Evolutionary conservation across 139 green algal species (phyloP), one percentile per base, ranked within the genome.

Genomic region (Edaphochlamys debaryana): DNA sequence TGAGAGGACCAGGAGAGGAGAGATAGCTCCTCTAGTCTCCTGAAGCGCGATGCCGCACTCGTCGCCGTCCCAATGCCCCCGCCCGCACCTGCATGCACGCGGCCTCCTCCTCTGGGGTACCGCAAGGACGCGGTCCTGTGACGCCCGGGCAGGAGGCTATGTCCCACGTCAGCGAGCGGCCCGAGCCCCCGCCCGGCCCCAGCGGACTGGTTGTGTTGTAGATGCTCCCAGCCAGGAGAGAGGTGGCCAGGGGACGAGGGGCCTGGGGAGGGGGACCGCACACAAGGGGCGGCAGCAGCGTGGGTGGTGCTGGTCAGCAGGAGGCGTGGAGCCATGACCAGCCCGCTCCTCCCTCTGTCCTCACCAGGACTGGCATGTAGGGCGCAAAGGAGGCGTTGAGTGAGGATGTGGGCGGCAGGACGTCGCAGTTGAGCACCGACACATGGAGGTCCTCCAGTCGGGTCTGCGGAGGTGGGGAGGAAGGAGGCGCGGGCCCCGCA

Each of bases 311-410:
- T 54, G 45, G 9, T 54, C n/a, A n/a, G n/a, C n/a, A n/a, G n/a
- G n/a, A n/a, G n/a, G n/a, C n/a, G n/a, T n/a, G n/a, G n/a, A n/a
- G n/a, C n/a, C n/a, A n/a, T n/a, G n/a, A n/a, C n/a, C n/a, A n/a
- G n/a, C n/a, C n/a, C n/a, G n/a, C n/a, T n/a, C n/a, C n/a, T n/a
- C n/a, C n/a, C n/a, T n/a, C n/a, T n/a, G n/a, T n/a, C n/a, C n/a
- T n/a, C n/a, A 54, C 45, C 45, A 54, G 45, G 45, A 54, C 11
- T 13, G 45, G 45, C 45, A 54, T n/a, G n/a, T n/a, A n/a, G n/a
- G 9, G 73, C 29, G 58, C 73, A 58, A 80, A 80, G 56, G 73
- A 70, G 41, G 62, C 62, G 64, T 83, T 83, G 19, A 83, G 34
- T 0, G 32, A 3, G 11, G 42, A 5, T 42, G 41, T n/a, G 23